Evolutionary conservation across 108 stramenopile species (phyloP).

Genomic region (Nitzschia sp.): DNA sequence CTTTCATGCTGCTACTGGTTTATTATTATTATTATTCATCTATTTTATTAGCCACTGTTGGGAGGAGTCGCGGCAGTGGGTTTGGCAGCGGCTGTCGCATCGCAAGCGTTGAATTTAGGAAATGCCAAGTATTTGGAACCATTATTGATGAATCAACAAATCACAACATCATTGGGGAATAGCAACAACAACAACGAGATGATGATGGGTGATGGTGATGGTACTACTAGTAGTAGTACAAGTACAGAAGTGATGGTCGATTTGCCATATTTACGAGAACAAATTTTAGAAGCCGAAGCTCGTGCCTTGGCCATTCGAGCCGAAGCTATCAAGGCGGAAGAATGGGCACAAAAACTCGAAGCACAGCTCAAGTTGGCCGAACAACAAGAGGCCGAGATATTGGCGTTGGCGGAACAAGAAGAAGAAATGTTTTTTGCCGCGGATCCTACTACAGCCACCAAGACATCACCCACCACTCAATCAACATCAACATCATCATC

Average conservation of each 20-base stretch:
- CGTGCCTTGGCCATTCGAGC: not conserved
- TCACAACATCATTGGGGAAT: too few species aligned
- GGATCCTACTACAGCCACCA: too few species aligned
- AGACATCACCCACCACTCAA: too few species aligned
- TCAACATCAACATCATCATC: too few species aligned
- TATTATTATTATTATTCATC: too few species aligned
- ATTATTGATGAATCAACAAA: too few species aligned
- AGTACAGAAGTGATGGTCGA: not conserved
- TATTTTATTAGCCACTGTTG: not conserved
- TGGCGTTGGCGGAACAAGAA: not conserved
- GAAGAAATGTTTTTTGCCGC: too few species aligned
- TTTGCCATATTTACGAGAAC: conserved; percentile 21
- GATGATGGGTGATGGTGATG: too few species aligned
- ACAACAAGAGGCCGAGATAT: not conserved
- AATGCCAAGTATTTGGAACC: not conserved
- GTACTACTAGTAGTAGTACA: too few species aligned
- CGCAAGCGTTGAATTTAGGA: not conserved
- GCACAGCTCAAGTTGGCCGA: not conserved
- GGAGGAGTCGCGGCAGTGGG: not conserved
- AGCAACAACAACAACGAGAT: too few species aligned
- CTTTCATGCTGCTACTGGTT: not conserved
- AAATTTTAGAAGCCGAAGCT: conserved; percentile 25
- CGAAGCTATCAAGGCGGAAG: not conserved
- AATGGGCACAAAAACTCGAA: not conserved
- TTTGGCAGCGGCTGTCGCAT: not conserved